Evolutionary conservation across 2,329 filamentous ascomycete genomes (phyloP), one percentile per base, ranked within the genome.

Genomic region (Sclerotinia sclerotiorum): DNA sequence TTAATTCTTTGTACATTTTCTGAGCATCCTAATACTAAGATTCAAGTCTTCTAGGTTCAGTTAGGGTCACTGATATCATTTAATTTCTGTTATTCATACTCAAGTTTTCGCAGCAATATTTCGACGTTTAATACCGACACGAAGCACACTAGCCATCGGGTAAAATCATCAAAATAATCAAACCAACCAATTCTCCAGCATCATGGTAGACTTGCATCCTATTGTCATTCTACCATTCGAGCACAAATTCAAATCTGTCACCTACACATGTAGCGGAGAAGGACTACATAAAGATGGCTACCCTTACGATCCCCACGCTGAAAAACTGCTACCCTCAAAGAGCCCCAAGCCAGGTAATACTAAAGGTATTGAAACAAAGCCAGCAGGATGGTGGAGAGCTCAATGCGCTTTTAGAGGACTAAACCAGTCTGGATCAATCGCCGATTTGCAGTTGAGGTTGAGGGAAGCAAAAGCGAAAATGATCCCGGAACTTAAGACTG

Each of bases 331-430:
- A 49, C 69, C 69, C 15, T 68, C 70, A 17, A 73, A 73, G 56
- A 49, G n/a, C 21, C 42, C 64, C 15, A 70, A 73, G 71, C 10
- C 55, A 21, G 48, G 56, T 19, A 46, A 46, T 32, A 21, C 35
- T n/a, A 70, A 66, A 19, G 60, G 68, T 58, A 21, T 72, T 19
- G 57, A 71, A 57, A 70, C 68, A 67, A 71, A 71, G 32, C 58
- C 69, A 7, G 62, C 67, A 11, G 61, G 68, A 42, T 73, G 69
- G 27, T 73, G 70, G 70, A 72, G 70, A 68, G 69, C 69, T 48
- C 71, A 73, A 70, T 71, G 71, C 48, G 69, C 70, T 2, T 72
- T 72, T 27, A 69, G 68, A 21, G 70, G 70, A 11, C 52, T 72
- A 13, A 72, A 69, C 29, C 61, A 73, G 57, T 66, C 64, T 6